A percentile compares a stretch with the other conserved stretches of the same genome.
These are phyloP conservation scores for Raphanus sativus DNA, from an alignment of 345 rosid species.

Conservation along the genomic window DNA sequence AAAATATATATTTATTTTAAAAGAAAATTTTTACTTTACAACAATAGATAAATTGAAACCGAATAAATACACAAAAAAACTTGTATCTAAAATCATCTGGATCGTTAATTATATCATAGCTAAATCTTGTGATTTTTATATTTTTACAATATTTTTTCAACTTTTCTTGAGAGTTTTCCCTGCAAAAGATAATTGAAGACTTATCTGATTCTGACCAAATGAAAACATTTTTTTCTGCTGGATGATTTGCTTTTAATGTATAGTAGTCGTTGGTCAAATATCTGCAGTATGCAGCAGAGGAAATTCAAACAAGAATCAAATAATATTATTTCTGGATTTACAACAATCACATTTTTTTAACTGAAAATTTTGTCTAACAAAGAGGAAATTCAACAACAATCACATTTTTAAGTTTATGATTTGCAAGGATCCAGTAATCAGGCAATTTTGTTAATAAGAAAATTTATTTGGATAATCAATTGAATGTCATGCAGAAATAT, in stretches of 20 bases:
- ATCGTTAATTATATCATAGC: background rate
- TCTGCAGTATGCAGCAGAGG: slow-evolving; percentile 24
- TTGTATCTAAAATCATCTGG: background rate
- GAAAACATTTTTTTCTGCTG: background rate
- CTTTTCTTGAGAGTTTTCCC: background rate
- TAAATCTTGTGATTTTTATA: background rate
- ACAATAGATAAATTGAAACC: too few relatives aligned
- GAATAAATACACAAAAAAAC: too few relatives aligned
- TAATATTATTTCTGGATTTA: background rate
- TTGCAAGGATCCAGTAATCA: background rate
- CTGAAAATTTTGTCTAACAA: too few relatives aligned
- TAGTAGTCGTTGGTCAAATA: slow-evolving; percentile 35
- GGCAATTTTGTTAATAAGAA: background rate
- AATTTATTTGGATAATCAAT: background rate
- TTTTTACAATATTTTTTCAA: background rate
- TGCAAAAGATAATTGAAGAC: background rate
- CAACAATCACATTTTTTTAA: background rate
- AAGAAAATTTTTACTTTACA: too few relatives aligned
- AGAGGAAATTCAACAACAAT: too few relatives aligned
- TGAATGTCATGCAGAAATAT: background rate
- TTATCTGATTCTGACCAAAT: background rate
- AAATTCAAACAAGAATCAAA: background rate
- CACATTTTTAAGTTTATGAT: background rate
- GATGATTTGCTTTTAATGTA: slow-evolving; percentile 25
- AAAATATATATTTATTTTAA: too few relatives aligned